A percentile compares a stretch with the other conserved stretches of the same genome.
Evolutionary conservation across 805 yeast genomes (phyloP).

Genomic region (Kodamaea restingae): DNA sequence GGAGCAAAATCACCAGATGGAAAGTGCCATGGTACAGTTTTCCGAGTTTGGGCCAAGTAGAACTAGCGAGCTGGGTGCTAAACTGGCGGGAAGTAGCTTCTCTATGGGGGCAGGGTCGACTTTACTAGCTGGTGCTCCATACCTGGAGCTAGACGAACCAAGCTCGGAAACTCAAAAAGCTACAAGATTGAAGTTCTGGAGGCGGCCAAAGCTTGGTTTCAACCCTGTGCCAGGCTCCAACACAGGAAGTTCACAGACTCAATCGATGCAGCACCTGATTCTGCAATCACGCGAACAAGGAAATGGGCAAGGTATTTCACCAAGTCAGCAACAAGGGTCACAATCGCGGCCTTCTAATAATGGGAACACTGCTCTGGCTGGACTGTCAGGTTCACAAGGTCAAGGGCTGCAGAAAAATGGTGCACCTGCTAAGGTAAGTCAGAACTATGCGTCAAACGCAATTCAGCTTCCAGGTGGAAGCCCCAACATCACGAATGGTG

Average conservation of each 20-base stretch:
- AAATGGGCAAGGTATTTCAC: background rate
- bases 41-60: background rate
- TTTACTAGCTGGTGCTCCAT: constrained; percentile 13
- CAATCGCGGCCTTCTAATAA: background rate
- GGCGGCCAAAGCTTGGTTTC: constrained; percentile 37
- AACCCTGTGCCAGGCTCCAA: constrained; percentile 9
- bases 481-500: constrained; percentile 2
- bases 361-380: background rate
- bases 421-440: constrained; percentile 11
- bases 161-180: constrained; percentile 33
- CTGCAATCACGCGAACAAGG: constrained; percentile 6
- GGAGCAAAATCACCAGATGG: constrained; percentile 20
- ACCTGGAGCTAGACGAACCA: constrained; percentile 13
- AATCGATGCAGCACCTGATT: constrained; percentile 6
- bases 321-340: background rate
- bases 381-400: background rate
- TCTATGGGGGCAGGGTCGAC: background rate
- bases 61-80: background rate
- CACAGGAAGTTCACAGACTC: constrained; percentile 3
- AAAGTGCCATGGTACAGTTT: constrained; percentile 7
- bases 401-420: background rate
- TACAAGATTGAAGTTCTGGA: constrained; percentile 42
- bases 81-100: background rate
- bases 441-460: constrained; percentile 13
- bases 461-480: constrained; percentile 11